Percentiles rank a stretch among this genome's conserved stretches.
Conservation (phyloP, 2,329 filamentous ascomycete species). For the Sarocladium kiliense region DNA sequence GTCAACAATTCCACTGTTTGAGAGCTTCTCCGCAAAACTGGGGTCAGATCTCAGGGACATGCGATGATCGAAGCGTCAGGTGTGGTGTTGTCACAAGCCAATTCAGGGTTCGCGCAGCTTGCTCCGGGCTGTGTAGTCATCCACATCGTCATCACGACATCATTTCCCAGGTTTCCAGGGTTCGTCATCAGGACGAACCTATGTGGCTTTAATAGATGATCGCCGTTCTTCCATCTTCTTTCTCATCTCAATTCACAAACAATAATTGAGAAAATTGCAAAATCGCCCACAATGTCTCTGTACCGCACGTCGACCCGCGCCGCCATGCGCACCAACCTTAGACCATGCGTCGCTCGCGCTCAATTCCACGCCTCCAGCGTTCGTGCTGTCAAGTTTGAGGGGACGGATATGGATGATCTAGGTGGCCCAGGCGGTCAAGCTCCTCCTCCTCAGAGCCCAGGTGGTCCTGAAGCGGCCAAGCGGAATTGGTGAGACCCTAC, state of each 20-base stretch:
- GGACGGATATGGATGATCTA: constrained; percentile 17
- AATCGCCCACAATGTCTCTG: background rate
- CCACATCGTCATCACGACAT: constrained; percentile 9
- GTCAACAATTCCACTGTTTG: too few species aligned
- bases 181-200: too few species aligned
- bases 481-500: constrained; percentile 25
- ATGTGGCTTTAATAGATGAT: too few species aligned
- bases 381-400: constrained; percentile 12
- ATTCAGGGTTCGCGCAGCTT: constrained; percentile 3
- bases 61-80: background rate
- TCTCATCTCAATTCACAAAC: background rate
- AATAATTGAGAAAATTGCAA: too few species aligned
- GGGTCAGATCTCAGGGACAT: background rate
- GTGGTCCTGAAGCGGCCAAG: constrained; percentile 22
- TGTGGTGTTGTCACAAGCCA: background rate
- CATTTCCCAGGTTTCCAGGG: background rate
- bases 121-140: background rate
- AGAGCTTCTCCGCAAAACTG: too few species aligned
- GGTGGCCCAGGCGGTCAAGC: constrained; percentile 30
- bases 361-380: constrained; percentile 15
- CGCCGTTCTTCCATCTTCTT: background rate
- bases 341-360: constrained; percentile 16
- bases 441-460: constrained; percentile 19
- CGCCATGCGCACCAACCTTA: constrained; percentile 12
- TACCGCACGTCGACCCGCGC: background rate